Conservation (phyloP, 78 protist species). For the Anaeramoeba flamelloides region DNA sequence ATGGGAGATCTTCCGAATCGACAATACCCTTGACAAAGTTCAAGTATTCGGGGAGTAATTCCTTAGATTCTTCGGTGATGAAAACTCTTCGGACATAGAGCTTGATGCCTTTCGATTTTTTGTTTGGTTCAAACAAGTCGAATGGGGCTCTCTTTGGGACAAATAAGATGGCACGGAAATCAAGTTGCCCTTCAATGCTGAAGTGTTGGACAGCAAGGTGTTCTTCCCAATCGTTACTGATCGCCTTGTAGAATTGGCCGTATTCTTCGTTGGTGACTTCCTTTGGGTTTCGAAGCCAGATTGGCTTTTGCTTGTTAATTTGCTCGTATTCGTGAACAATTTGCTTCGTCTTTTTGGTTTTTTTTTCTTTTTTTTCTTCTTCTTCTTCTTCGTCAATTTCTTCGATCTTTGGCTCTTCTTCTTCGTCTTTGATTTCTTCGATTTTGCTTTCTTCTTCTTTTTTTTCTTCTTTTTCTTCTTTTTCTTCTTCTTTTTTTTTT, state of each 20-base stretch:
- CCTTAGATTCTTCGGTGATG: slow-evolving; percentile 97
- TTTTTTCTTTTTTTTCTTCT: slow-evolving; percentile 31
- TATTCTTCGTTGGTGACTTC: slow-evolving; percentile 96
- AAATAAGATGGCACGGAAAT: slow-evolving; percentile 90
- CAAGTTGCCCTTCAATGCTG: slow-evolving; percentile 93
- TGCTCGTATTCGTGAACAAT: slow-evolving; percentile 64
- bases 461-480: slow-evolving; percentile 56
- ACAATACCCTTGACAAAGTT: slow-evolving; percentile 71
- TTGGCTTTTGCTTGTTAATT: slow-evolving; percentile 95
- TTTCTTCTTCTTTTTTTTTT: slow-evolving; percentile 37
- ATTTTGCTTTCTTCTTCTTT: too few relatives aligned
- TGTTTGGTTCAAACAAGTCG: slow-evolving; percentile 87
- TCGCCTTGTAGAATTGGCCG: slow-evolving; percentile 93
- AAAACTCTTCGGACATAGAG: slow-evolving; percentile 96
- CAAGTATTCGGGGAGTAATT: slow-evolving; percentile 94
- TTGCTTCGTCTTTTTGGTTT: slow-evolving; percentile 80
- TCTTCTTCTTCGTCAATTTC: slow-evolving; percentile 27
- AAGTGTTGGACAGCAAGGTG: slow-evolving; percentile 97
- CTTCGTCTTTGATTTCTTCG: too few relatives aligned
- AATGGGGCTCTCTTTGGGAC: slow-evolving; percentile 94
- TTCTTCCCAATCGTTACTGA: slow-evolving; percentile 96
- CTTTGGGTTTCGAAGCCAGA: slow-evolving; percentile 92
- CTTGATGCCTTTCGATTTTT: slow-evolving; percentile 95
- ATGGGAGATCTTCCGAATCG: slow-evolving; percentile 78
- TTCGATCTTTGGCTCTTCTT: slow-evolving; percentile 24